These are phyloP conservation scores for Saprolegnia parasitica DNA, from an alignment of 352 stramenopile genomes.

Conservation along the genomic window DNA sequence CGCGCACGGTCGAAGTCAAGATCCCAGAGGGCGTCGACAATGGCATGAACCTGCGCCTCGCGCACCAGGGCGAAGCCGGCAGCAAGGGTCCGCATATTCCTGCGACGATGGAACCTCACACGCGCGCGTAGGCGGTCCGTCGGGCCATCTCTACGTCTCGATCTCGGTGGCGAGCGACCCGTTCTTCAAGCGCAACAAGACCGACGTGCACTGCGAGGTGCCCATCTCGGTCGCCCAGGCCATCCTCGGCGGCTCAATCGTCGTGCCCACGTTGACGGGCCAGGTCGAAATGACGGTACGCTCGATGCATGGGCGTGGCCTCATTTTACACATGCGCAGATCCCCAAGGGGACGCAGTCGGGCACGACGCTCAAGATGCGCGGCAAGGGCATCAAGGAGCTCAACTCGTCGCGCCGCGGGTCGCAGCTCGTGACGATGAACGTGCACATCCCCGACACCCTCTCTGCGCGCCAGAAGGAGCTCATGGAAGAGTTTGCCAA, in stretches of 20 bases:
- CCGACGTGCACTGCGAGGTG: conserved; percentile 92
- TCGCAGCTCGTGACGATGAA: conserved; percentile 97
- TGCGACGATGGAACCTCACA: neutral
- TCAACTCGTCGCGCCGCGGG: conserved; percentile 89
- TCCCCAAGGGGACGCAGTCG: conserved; percentile 92
- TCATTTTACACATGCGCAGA: conserved; percentile 33
- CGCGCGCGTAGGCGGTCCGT: conserved; percentile 66
- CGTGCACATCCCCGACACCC: conserved; percentile 92
- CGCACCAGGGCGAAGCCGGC: conserved; percentile 87
- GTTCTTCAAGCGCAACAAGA: conserved; percentile 95
- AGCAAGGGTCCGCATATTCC: conserved; percentile 24
- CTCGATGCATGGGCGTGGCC: too few relatives aligned
- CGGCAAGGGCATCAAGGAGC: conserved; percentile 93
- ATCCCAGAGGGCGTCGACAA: conserved; percentile 94
- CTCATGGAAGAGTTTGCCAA: conserved; percentile 94
- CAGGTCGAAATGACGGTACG: conserved; percentile 95
- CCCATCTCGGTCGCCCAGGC: conserved; percentile 91
- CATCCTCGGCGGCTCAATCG: conserved; percentile 89
- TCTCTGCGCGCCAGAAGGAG: conserved; percentile 93
- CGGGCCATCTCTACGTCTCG: conserved; percentile 92
- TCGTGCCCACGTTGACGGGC: conserved; percentile 96
- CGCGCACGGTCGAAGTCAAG: conserved; percentile 89
- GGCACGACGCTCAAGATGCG: conserved; percentile 95
- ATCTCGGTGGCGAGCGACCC: conserved; percentile 92
- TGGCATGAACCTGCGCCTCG: conserved; percentile 93